Evolutionary conservation across 2,329 filamentous ascomycete genomes (phyloP), one percentile per base, ranked within the genome.

Genomic region (Cordyceps pruinosa): DNA sequence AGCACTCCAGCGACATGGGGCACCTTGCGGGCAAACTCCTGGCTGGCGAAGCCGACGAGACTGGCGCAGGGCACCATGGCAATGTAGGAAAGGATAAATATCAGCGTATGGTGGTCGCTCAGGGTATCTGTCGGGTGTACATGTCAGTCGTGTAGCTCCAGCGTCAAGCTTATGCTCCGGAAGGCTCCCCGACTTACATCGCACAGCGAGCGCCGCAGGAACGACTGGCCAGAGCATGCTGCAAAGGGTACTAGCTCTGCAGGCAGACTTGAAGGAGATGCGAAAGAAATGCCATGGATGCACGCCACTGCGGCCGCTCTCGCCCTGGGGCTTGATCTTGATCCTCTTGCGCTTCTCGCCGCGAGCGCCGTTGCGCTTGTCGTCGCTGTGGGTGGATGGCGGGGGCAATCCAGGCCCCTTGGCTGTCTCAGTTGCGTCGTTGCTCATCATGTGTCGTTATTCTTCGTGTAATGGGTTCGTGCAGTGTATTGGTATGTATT

Each of bases 11-110:
- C 71, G 9, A 90, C 87, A 65, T 89, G 89, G 32, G 87, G 88
- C 57, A 93, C 72, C 72, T 93, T 93, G 59, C 85, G 80, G 1
- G 87, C 83, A 83, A 93, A 72, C 88, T 93, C 69, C 85, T 93
- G 73, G 5, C 70, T 79, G 5, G 72, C 67, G 42, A 74, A 80
- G 2, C 78, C 78, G 17, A 81, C 70, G 30, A 79, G 66, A 60
- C 80, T 81, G 55, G 78, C 78, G 28, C 76, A 73, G 0, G 78
- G 78, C 1, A 81, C 69, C 73, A 81, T 80, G 59, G 76, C 76
- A 52, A 81, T 71, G 59, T 79, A 80, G 7, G 73, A 70, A 15
- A 77, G 69, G 50, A 72, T 72, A 62, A 81, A 80, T 61, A 77
- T 75, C 67, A 73, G 73, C 2, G 75, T 66, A 48, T 74, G 73